Percentiles rank a stretch among this genome's conserved stretches.
Evolutionary conservation across 768 basidiomycete genomes (phyloP).

Genomic region (Lactarius pseudohatsudake): DNA sequence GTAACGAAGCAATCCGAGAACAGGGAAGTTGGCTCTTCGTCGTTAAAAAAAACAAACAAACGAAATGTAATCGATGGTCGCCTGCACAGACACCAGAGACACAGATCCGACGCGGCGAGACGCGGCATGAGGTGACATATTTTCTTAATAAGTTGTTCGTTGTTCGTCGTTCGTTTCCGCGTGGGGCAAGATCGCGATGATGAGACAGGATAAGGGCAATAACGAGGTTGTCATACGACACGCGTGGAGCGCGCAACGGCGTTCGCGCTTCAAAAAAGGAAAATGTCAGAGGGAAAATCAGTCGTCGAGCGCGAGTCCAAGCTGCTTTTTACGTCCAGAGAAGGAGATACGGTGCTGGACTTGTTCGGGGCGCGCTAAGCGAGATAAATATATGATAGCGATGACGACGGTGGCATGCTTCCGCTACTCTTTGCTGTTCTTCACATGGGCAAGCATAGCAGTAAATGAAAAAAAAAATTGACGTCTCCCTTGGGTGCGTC

Average conservation of each 20-base stretch:
- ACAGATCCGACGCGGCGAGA: background rate
- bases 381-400: background rate
- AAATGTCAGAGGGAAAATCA: background rate
- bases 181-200: conserved; percentile 4
- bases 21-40: background rate
- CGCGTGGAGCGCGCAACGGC: background rate
- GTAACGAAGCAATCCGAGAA: background rate
- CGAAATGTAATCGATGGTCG: conserved; percentile 1
- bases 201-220: background rate
- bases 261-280: background rate
- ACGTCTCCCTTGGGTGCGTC: background rate
- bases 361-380: background rate
- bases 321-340: background rate
- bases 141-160: background rate
- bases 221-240: background rate
- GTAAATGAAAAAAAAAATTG: background rate
- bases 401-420: background rate
- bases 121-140: background rate
- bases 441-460: background rate
- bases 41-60: background rate
- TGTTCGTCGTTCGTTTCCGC: background rate
- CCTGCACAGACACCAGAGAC: background rate
- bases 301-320: background rate
- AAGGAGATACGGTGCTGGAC: background rate
- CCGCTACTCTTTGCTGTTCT: background rate